Evolutionary conservation across 176 grass and related monocot genomes (phyloP).

Genomic region (Oropetium thomaeum): DNA sequence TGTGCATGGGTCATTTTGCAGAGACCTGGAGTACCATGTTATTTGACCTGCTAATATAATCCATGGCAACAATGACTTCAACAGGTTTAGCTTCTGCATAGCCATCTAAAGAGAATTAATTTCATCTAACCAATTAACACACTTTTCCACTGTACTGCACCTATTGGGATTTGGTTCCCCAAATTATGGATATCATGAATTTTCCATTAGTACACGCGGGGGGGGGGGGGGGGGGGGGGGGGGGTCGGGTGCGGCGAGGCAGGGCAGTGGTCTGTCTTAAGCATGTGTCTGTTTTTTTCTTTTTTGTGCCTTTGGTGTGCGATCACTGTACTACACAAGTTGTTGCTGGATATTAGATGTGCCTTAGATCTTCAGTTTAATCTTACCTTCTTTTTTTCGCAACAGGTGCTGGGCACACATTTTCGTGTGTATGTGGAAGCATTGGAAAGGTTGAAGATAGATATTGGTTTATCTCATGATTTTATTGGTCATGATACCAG

Average conservation of each 20-base stretch:
- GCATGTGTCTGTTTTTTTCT: background rate
- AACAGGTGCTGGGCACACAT: conserved; percentile 66
- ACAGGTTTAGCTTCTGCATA: background rate
- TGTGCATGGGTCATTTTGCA: background rate
- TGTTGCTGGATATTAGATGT: background rate
- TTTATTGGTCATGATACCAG: conserved; percentile 61
- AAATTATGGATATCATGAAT: background rate
- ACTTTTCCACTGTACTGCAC: background rate
- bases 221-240: too few relatives aligned
- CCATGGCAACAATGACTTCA: background rate
- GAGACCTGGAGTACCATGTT: background rate
- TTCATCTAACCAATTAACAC: background rate
- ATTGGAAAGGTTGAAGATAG: conserved; percentile 60
- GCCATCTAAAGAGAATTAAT: background rate
- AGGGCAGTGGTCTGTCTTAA: too few relatives aligned
- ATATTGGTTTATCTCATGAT: conserved; percentile 56
- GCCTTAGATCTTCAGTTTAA: background rate
- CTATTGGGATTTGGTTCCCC: background rate
- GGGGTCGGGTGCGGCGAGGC: too few relatives aligned
- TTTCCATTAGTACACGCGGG: too few relatives aligned
- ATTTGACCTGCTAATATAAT: conserved; percentile 13
- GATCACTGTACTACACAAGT: background rate
- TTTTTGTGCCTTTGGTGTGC: background rate
- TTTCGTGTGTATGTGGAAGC: conserved; percentile 80
- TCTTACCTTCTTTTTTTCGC: conserved; percentile 1